Evolutionary conservation across 441 rosid genomes (phyloP), one percentile per base, ranked within the genome.

Genomic region (Populus tomentosa): DNA sequence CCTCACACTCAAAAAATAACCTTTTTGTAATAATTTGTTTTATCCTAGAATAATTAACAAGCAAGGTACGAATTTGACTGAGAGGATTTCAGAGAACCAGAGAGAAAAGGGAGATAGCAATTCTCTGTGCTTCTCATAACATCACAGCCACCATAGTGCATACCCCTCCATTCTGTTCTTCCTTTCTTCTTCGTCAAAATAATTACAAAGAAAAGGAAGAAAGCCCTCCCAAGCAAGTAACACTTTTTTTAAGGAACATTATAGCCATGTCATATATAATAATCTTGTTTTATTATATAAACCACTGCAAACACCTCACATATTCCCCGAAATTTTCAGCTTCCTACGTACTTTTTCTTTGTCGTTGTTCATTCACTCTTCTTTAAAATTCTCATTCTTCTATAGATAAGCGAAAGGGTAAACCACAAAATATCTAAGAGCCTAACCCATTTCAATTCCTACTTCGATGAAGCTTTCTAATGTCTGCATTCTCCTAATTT

Each of bases 391-490:
- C 28, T 30, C 3, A 30, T 46, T 73, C 36, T 78, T 74, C 61
- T 75, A 21, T 80, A 76, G 73, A 42, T 73, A 64, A 78, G 76
- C 80, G 68, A 74, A 59, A 69, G 46, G 24, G 70, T 59, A 16
- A 70, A 32, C 32, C 42, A 50, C 50, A 40, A 70, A 70, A 69
- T 67, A 56, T 16, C 36, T 4, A 63, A 18, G 14, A 38, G 28
- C 73, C 72, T 24, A 75, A 32, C 56, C 66, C 18, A 65, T 1
- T 71, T 65, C 7, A 13, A 40, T 20, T 13, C 71, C 69, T 14
- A 80, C 84, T 83, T 76, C 80, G 80, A 88, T 36, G 78, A 90
- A 87, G 97, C 79, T 77, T 85, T 85, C 75, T 20, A 21, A 70
- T 69, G 71, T 26, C 89, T 79, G 81, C 93, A 86, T 92, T 89